A percentile compares a stretch with the other conserved stretches of the same genome.
These are phyloP conservation scores for Starmerella sirachaensis DNA, from an alignment of 805 yeast genomes.

Conservation along the genomic window DNA sequence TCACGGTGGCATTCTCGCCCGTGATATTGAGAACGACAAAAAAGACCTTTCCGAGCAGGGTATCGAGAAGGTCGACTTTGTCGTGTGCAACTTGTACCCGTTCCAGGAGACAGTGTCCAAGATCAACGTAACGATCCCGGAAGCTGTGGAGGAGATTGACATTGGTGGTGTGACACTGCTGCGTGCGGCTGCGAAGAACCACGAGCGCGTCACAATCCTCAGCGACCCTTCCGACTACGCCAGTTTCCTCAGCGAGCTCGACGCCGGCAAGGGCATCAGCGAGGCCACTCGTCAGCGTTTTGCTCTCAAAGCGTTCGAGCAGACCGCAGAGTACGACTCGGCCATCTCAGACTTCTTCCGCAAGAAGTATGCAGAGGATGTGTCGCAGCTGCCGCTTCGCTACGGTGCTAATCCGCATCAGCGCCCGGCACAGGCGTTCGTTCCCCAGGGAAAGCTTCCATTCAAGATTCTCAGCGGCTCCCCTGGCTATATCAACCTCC, in stretches of 20 bases:
- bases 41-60: conserved; percentile 77
- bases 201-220: conserved; percentile 85
- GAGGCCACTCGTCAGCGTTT: conserved; percentile 62
- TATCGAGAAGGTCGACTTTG: conserved; percentile 91
- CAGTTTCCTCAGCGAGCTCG: conserved; percentile 69
- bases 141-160: conserved; percentile 97
- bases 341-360: conserved; percentile 95
- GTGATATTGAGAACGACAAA: conserved; percentile 85
- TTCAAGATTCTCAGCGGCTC: conserved; percentile 89
- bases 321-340: conserved; percentile 94
- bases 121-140: conserved; percentile 87
- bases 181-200: conserved; percentile 98
- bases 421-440: conserved; percentile 96
- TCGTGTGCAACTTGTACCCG: conserved; percentile 95
- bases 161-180: conserved; percentile 95
- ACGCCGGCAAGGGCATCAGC: conserved; percentile 53
- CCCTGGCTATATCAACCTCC: conserved; percentile 93
- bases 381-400: conserved; percentile 83
- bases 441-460: conserved; percentile 75
- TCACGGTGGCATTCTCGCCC: conserved; percentile 86
- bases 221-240: conserved; percentile 94
- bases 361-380: conserved; percentile 86
- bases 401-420: conserved; percentile 99
- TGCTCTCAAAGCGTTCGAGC: conserved; percentile 95
- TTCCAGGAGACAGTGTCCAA: conserved; percentile 95